Evolutionary conservation across 1,139 yeast species (phyloP), one percentile per base, ranked within the genome.

Genomic region (Geotrichum australiense): DNA sequence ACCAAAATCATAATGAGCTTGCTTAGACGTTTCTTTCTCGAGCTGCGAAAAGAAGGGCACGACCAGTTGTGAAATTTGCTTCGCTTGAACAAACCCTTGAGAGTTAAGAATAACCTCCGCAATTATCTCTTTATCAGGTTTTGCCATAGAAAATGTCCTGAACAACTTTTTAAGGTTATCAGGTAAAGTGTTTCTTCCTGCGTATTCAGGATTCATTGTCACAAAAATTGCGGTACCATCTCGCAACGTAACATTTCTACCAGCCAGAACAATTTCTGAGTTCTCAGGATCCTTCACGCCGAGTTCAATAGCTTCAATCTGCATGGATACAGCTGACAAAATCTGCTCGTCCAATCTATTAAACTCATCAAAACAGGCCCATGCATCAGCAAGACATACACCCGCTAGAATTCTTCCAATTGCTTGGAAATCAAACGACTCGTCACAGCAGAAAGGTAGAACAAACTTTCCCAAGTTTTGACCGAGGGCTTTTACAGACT

Each of bases 361-460:
- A 55, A 91, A 89, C 59, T 91, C 98, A 60, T 91, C 98, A 63
- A 91, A 91, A 59, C 97, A 89, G 3, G 91, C 95, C 96, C 96
- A 89, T 1, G 87, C 82, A 1, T 96, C 96, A 4, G 87, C 76
- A 50, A 78, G 78, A 49, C 93, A 80, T n/a, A 87, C 69, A 41
- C 98, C 98, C 14, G 77, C 59, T 35, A 91, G 66, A 26, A 89
- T 76, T 39, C 97, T 66, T 8, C 86, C 78, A 65, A 89, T 81
- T 0, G 95, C 76, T 46, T 74, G 82, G 55, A 74, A 84, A 55
- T 89, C 95, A 65, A 86, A 91, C 0, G 84, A 65, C 45, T 89
- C 95, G 54, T 91, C 97, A 64, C 97, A 91, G 58, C 86, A 80
- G 57, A 91, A 89, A 0, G 89, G 95, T 8, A 83, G 59, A 0